Conservation (phyloP, 768 basidiomycete genomes). For the Agaricus subrufescens region DNA sequence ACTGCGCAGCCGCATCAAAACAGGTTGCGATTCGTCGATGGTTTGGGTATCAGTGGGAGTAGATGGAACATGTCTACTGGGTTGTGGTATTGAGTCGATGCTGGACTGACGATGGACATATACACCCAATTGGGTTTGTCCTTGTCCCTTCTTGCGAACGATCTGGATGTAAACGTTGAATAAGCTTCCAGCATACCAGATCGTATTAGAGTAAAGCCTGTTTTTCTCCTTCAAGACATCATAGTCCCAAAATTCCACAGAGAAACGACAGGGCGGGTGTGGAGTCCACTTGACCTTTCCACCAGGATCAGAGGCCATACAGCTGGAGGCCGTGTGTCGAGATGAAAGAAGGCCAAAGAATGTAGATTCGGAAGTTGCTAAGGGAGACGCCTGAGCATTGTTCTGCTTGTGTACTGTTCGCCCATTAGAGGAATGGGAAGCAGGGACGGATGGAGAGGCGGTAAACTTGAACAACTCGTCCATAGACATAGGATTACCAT, state of each 20-base stretch:
- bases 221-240: conserved; percentile 81
- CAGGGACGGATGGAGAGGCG: conserved; percentile 23
- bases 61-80: conserved; percentile 46
- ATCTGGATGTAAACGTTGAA: conserved; percentile 90
- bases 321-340: conserved; percentile 34
- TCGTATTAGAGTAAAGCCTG: conserved; percentile 75
- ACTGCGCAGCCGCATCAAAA: background rate
- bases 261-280: conserved; percentile 80
- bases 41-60: conserved; percentile 2
- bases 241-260: conserved; percentile 88
- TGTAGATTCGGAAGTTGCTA: conserved; percentile 39
- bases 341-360: conserved; percentile 61
- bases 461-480: conserved; percentile 61
- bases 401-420: conserved; percentile 10
- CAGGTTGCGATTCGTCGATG: background rate
- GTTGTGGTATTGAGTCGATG: conserved; percentile 71
- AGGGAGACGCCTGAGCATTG: conserved; percentile 3
- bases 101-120: conserved; percentile 86
- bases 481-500: conserved; percentile 44
- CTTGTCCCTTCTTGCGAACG: conserved; percentile 65
- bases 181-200: conserved; percentile 86
- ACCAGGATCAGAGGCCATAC: conserved; percentile 36
- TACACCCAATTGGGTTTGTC: conserved; percentile 70
- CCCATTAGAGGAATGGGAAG: conserved; percentile 16
- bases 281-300: conserved; percentile 56